Conservation (phyloP, 2,329 filamentous ascomycete genomes). For the Alternaria solani region DNA sequence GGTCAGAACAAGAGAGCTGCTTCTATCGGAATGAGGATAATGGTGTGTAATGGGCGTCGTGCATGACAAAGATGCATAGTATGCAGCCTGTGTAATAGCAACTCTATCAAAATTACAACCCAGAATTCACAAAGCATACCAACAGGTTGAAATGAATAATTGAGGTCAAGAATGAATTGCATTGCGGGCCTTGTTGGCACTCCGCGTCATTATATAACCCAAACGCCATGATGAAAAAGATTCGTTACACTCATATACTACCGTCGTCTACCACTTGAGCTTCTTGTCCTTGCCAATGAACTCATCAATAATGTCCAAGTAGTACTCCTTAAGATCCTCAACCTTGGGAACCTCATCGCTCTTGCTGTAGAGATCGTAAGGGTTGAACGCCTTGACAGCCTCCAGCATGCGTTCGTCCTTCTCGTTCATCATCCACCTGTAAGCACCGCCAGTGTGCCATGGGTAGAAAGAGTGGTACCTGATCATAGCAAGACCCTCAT, state of each 20-base stretch:
- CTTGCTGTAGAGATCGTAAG: conserved; percentile 93
- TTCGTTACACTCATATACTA: background rate
- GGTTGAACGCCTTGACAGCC: conserved; percentile 86
- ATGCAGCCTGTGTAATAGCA: background rate
- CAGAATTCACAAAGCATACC: background rate
- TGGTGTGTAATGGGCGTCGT: background rate
- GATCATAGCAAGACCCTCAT: conserved; percentile 90
- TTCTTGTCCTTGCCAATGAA: conserved; percentile 72
- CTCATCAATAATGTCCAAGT: conserved; percentile 66
- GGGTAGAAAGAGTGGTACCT: conserved; percentile 93
- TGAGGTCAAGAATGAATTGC: background rate
- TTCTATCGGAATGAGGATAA: background rate
- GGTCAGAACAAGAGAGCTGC: background rate
- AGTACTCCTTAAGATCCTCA: conserved; percentile 74
- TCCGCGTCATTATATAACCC: conserved; percentile 9
- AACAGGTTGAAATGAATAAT: background rate
- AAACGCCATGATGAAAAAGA: conserved; percentile 11
- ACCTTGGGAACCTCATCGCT: conserved; percentile 80
- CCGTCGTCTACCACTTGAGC: conserved; percentile 68
- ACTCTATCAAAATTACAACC: background rate
- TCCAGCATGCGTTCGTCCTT: conserved; percentile 81
- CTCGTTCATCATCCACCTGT: conserved; percentile 81
- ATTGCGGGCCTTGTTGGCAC: conserved; percentile 26
- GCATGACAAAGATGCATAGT: background rate
- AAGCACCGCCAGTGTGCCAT: conserved; percentile 85